phyloP scores from a whole-genome alignment of 2,329 filamentous ascomycete species.

The Pseudogymnoascus sp. region DNA sequence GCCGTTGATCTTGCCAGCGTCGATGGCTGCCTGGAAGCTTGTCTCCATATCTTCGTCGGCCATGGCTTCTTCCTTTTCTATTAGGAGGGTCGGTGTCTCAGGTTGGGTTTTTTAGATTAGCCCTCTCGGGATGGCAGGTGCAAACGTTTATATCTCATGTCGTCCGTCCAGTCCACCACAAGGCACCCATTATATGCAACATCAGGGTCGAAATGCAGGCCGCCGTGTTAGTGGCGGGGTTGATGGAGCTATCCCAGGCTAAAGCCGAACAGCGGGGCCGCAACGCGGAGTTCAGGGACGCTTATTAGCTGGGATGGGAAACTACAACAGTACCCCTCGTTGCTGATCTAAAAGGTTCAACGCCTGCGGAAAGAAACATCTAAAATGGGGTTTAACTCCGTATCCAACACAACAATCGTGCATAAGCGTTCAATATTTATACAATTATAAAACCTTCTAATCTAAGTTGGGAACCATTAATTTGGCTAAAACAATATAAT shows the following conservation, averaged over 20 bases:
- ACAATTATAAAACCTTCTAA: neutral
- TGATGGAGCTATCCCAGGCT: neutral
- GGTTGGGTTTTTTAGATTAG: neutral
- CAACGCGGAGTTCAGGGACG: neutral
- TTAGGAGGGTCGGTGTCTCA: neutral
- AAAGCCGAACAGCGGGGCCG: neutral
- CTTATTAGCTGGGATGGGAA: neutral
- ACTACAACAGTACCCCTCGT: neutral
- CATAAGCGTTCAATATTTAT: neutral
- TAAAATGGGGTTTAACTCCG: neutral
- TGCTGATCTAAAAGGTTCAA: neutral
- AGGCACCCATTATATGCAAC: neutral
- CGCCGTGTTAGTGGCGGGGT: neutral
- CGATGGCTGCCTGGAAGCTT: slow-evolving; percentile 34
- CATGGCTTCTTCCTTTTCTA: neutral
- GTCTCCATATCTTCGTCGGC: slow-evolving; percentile 30
- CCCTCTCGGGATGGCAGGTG: neutral
- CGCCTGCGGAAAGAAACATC: neutral
- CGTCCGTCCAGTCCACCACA: neutral
- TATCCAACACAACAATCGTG: neutral
- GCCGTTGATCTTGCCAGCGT: slow-evolving; percentile 37
- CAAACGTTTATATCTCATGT: neutral
- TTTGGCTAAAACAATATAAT: neutral
- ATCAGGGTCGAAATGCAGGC: neutral
- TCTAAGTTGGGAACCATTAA: neutral